Conservation (phyloP, 1,139 yeast genomes). For the Yarrowia galli region DNA sequence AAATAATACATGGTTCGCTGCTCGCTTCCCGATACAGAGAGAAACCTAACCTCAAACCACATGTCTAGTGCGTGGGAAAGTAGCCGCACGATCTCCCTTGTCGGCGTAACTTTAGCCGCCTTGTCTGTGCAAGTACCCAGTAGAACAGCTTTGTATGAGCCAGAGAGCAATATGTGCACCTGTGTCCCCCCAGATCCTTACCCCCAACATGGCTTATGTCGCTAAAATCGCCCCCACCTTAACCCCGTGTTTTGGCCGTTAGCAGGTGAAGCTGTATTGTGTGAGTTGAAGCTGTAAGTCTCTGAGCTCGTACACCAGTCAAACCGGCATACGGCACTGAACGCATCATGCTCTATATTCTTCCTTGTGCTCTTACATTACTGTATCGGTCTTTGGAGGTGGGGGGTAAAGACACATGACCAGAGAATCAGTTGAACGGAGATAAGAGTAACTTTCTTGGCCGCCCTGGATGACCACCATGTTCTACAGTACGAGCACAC, state of each 20-base stretch:
- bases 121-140: not conserved
- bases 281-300: not conserved
- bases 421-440: not conserved
- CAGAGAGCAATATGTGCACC: not conserved
- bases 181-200: not conserved
- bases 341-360: not conserved
- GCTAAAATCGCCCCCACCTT: not conserved
- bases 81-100: conserved; percentile 32
- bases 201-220: not conserved
- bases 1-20: conserved; percentile 8
- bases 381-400: too few species aligned
- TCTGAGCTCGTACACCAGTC: not conserved
- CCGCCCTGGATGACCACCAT: not conserved
- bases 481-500: too few species aligned
- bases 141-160: too few species aligned
- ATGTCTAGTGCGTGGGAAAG: not conserved
- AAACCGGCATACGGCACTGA: conserved; percentile 14
- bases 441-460: conserved; percentile 18
- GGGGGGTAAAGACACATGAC: not conserved
- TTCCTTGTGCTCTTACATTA: too few species aligned
- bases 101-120: conserved; percentile 39
- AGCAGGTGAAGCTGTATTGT: too few species aligned
- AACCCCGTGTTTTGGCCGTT: conserved; percentile 4
- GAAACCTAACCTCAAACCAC: conserved; percentile 16
- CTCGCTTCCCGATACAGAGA: conserved; percentile 19